Evolutionary conservation across 2,329 filamentous ascomycete genomes (phyloP).

Genomic region (Aspergillus ochraceus): DNA sequence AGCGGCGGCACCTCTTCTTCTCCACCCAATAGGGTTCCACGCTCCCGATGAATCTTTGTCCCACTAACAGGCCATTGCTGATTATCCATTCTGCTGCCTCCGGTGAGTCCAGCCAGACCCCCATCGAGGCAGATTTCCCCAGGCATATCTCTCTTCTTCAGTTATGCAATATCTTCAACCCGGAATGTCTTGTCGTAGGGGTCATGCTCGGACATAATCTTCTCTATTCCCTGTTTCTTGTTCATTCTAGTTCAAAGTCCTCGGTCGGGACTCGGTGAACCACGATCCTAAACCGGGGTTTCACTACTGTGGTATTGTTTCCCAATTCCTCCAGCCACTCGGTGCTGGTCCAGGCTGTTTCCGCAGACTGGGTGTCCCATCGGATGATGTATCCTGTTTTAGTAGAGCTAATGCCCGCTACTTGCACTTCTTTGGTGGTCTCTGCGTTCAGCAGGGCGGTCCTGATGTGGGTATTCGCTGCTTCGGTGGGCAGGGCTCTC

Average conservation of each 20-base stretch:
- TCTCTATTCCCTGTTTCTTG: too few relatives aligned
- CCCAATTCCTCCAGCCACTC: too few relatives aligned
- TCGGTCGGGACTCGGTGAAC: too few relatives aligned
- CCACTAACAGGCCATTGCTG: slow-evolving; percentile 20
- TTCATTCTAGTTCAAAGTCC: too few relatives aligned
- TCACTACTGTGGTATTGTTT: too few relatives aligned
- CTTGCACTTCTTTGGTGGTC: slow-evolving; percentile 15
- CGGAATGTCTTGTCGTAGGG: slow-evolving; percentile 11
- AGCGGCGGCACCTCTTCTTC: slow-evolving; percentile 22
- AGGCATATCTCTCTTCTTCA: slow-evolving; percentile 27
- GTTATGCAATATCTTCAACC: slow-evolving; percentile 27
- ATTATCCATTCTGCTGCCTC: slow-evolving; percentile 25
- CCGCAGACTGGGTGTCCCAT: slow-evolving; percentile 19
- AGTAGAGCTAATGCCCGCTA: slow-evolving; percentile 16
- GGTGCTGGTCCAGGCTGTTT: neutral
- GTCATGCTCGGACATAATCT: too few relatives aligned
- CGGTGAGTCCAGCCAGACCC: slow-evolving; percentile 26
- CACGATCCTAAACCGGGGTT: too few relatives aligned
- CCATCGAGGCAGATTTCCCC: slow-evolving; percentile 21
- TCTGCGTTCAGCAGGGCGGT: neutral
- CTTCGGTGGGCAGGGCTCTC: neutral
- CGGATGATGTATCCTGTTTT: slow-evolving; percentile 25
- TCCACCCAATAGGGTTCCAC: slow-evolving; percentile 20
- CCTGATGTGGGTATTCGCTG: neutral
- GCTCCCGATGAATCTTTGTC: slow-evolving; percentile 21